These are phyloP conservation scores for Penicillium taxi DNA, from an alignment of 495 filamentous ascomycete genomes.

Conservation along the genomic window DNA sequence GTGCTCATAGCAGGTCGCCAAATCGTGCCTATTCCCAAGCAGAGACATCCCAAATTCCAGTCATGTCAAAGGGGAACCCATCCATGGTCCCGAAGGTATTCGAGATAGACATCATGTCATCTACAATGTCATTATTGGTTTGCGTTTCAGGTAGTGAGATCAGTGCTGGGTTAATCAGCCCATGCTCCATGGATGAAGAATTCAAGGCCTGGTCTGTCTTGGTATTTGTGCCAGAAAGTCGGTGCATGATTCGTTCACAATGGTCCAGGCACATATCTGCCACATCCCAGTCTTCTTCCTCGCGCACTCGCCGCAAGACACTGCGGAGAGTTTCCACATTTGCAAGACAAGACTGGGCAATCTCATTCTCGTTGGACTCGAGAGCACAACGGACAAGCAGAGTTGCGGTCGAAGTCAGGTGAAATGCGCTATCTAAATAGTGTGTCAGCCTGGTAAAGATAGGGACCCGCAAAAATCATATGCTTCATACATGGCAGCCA, in stretches of 20 bases:
- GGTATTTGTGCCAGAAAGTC: constrained; percentile 26
- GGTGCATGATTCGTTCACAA: constrained; percentile 40
- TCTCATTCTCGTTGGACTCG: constrained; percentile 35
- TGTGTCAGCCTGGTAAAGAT: constrained; percentile 11
- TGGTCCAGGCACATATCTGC: constrained; percentile 48
- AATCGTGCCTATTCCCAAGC: no score
- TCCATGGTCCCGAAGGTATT: constrained; percentile 45
- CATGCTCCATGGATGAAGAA: constrained; percentile 16
- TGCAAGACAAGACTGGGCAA: constrained; percentile 35
- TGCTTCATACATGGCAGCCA: constrained; percentile 39
- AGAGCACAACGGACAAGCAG: constrained; percentile 42
- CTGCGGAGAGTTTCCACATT: constrained; percentile 37
- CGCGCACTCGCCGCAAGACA: constrained; percentile 41
- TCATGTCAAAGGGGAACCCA: constrained; percentile 46
- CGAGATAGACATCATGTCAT: constrained; percentile 46
- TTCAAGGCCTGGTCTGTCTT: constrained; percentile 16
- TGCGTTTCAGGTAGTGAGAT: constrained; percentile 41
- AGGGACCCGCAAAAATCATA: no score
- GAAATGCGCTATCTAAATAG: constrained; percentile 39
- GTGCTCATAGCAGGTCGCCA: no score
- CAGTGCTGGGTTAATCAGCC: constrained; percentile 36
- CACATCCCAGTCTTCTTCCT: constrained; percentile 48
- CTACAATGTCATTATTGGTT: constrained; percentile 44
- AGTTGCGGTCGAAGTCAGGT: constrained; percentile 42
- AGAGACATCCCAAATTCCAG: constrained; percentile 44